These are phyloP conservation scores for Boletus coccyginus DNA, from an alignment of 768 basidiomycete genomes.

Conservation along the genomic window DNA sequence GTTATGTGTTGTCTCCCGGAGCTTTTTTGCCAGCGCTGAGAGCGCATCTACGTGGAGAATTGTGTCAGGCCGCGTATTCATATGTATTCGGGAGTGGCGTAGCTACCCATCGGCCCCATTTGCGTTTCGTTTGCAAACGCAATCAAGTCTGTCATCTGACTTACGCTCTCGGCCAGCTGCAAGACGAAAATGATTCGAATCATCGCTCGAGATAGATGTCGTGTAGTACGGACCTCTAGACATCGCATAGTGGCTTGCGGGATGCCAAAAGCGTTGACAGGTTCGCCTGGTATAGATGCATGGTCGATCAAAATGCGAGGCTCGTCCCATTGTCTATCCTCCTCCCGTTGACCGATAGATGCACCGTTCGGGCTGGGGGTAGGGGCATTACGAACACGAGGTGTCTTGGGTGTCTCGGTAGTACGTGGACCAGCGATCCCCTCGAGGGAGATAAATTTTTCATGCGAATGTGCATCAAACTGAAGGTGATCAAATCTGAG, in stretches of 20 bases:
- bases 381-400: slow-evolving; percentile 31
- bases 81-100: slow-evolving; percentile 22
- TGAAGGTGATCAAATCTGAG: slow-evolving; percentile 72
- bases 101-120: slow-evolving; percentile 68
- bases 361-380: slow-evolving; percentile 34
- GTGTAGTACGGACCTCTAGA: slow-evolving; percentile 56
- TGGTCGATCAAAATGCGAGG: slow-evolving; percentile 56
- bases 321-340: slow-evolving; percentile 67
- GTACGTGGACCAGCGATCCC: slow-evolving; percentile 51
- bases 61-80: slow-evolving; percentile 23
- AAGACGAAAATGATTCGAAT: slow-evolving; percentile 7
- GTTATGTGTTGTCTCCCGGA: slow-evolving; percentile 32
- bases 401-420: slow-evolving; percentile 41
- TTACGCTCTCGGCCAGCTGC: slow-evolving; percentile 79
- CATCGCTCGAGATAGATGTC: background rate
- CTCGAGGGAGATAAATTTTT: slow-evolving; percentile 72
- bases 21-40: slow-evolving; percentile 35
- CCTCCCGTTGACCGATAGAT: slow-evolving; percentile 35
- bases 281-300: slow-evolving; percentile 73
- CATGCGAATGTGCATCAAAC: slow-evolving; percentile 71
- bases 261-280: slow-evolving; percentile 85
- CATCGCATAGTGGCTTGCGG: slow-evolving; percentile 89
- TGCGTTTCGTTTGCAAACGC: slow-evolving; percentile 51
- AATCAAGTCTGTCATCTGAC: slow-evolving; percentile 77
- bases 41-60: slow-evolving; percentile 42